Conservation (phyloP, 768 basidiomycete genomes). For the Suillus bovinus region DNA sequence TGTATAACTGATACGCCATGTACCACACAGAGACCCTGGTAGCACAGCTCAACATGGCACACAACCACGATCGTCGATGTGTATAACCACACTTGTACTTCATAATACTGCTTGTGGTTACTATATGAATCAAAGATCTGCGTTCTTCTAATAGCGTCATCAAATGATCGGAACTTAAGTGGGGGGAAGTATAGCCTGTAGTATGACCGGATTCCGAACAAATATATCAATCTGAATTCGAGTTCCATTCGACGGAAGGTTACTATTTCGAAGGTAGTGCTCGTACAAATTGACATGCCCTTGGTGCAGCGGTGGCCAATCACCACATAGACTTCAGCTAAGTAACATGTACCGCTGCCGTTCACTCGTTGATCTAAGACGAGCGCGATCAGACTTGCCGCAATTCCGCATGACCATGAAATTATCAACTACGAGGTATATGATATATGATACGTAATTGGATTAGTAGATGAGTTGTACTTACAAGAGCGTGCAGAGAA, state of each 20-base stretch:
- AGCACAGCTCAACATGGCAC: neutral
- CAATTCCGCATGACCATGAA: neutral
- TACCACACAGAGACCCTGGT: neutral
- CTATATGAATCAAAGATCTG: slow-evolving; percentile 4
- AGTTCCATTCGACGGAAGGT: neutral
- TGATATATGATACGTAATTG: neutral
- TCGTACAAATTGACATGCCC: neutral
- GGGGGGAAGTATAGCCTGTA: too few relatives aligned
- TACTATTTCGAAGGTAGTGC: neutral
- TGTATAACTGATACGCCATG: neutral
- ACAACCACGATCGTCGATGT: neutral
- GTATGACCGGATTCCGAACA: too few relatives aligned
- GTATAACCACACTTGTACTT: slow-evolving; percentile 4
- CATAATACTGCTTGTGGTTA: neutral
- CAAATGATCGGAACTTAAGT: neutral
- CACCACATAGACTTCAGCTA: neutral
- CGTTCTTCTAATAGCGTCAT: neutral
- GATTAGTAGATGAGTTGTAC: neutral
- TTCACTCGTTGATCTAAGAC: neutral
- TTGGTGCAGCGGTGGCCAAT: neutral
- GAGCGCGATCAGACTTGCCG: neutral
- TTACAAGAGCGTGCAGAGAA: neutral
- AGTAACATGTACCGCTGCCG: neutral
- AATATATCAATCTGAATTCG: neutral
- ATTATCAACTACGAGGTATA: neutral